Conservation (phyloP, 108 stramenopile species). For the Tribonema minus region DNA sequence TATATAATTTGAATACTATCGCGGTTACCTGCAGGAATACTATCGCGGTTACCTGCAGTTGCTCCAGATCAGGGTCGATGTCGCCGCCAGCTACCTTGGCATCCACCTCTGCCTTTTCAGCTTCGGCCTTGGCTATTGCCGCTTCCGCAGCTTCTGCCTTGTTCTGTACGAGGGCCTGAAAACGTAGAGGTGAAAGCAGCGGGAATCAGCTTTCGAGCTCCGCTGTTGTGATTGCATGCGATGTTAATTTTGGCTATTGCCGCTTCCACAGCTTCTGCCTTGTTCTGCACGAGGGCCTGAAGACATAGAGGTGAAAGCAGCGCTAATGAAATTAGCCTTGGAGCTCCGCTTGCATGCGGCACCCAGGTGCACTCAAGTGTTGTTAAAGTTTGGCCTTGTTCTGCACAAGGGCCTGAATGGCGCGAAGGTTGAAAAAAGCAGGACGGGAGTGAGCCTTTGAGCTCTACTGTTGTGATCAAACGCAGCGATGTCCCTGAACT, state of each 20-base stretch:
- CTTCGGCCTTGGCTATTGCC: neutral
- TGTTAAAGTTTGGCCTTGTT: neutral
- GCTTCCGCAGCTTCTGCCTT: neutral
- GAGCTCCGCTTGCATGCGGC: no score
- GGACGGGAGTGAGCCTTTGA: no score
- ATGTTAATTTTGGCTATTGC: neutral
- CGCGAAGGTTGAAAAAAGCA: neutral
- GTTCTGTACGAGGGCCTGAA: neutral
- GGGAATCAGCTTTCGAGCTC: no score
- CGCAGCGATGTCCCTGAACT: no score
- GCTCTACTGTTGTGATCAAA: no score
- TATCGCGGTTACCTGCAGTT: neutral
- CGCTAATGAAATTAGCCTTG: no score
- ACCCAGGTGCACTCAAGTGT: neutral
- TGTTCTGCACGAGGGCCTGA: neutral
- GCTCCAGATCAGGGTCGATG: neutral
- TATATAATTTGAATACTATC: no score
- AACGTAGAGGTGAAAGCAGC: neutral
- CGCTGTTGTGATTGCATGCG: no score
- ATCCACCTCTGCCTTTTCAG: neutral
- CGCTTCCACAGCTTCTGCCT: neutral
- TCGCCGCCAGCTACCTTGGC: neutral
- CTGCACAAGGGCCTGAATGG: neutral
- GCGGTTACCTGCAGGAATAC: no score
- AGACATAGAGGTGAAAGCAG: neutral